These are phyloP conservation scores for Scutellaria minor DNA, from an alignment of 257 asterid genomes.

Conservation along the genomic window DNA sequence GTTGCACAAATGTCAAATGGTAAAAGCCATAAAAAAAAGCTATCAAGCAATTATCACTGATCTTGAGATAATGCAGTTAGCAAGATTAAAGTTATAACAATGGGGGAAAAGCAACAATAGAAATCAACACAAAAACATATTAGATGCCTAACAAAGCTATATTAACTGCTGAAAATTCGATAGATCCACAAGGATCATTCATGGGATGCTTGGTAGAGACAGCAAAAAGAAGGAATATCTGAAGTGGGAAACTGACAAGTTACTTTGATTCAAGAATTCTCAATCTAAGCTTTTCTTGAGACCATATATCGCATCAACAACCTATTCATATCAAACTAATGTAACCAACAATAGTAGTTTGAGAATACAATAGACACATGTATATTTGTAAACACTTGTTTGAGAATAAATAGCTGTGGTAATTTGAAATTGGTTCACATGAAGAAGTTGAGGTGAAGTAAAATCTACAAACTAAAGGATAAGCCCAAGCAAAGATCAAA, in stretches of 20 bases:
- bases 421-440: not conserved
- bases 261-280: not conserved
- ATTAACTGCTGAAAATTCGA: not conserved
- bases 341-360: not conserved
- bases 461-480: slow-evolving; percentile 5
- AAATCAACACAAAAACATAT: not conserved
- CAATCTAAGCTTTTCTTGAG: not conserved
- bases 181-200: slow-evolving; percentile 5
- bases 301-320: slow-evolving; percentile 9
- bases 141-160: not conserved
- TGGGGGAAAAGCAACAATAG: not conserved
- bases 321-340: slow-evolving; percentile 5
- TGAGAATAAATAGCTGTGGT: too few relatives aligned
- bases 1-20: not conserved
- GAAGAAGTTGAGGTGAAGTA: not conserved
- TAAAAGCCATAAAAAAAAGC: not conserved
- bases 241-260: not conserved
- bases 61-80: not conserved
- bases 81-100: not conserved
- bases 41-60: not conserved
- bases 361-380: too few relatives aligned
- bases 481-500: slow-evolving; percentile 18
- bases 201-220: not conserved
- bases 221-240: not conserved
- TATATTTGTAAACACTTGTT: too few relatives aligned